Evolutionary conservation across 2,329 filamentous ascomycete genomes (phyloP).

Genomic region (Beauveria pseudobassiana): DNA sequence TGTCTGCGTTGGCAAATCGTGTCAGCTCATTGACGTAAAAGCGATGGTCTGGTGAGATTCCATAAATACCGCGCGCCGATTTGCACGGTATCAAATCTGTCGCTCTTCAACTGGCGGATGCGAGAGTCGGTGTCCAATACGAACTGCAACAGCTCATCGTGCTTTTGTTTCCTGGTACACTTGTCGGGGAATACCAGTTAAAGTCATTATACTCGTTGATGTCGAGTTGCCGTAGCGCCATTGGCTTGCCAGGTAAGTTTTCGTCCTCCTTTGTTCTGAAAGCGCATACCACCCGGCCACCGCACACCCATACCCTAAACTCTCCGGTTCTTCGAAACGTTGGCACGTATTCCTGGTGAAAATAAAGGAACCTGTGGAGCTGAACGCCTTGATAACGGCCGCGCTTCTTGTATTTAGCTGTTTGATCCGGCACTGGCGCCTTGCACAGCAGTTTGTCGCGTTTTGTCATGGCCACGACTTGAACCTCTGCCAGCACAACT

Average conservation of each 20-base stretch:
- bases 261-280: slow-evolving; percentile 1
- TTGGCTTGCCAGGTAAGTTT: background rate
- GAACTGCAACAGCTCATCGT: background rate
- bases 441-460: background rate
- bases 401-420: background rate
- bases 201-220: background rate
- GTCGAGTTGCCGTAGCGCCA: background rate
- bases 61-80: background rate
- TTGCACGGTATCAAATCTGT: slow-evolving; percentile 1
- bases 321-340: background rate
- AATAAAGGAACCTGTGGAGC: background rate
- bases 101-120: background rate
- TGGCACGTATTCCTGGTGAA: background rate
- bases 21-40: slow-evolving; percentile 2
- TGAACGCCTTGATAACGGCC: background rate
- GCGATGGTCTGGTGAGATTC: background rate
- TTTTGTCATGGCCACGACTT: background rate
- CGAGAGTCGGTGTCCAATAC: background rate
- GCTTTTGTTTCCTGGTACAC: background rate
- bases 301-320: background rate
- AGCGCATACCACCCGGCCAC: background rate
- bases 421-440: background rate
- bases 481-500: background rate
- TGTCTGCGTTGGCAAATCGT: background rate
- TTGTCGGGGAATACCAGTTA: background rate